Evolutionary conservation across 2,329 filamentous ascomycete species (phyloP).

Genomic region (Colletotrichum somersetense): DNA sequence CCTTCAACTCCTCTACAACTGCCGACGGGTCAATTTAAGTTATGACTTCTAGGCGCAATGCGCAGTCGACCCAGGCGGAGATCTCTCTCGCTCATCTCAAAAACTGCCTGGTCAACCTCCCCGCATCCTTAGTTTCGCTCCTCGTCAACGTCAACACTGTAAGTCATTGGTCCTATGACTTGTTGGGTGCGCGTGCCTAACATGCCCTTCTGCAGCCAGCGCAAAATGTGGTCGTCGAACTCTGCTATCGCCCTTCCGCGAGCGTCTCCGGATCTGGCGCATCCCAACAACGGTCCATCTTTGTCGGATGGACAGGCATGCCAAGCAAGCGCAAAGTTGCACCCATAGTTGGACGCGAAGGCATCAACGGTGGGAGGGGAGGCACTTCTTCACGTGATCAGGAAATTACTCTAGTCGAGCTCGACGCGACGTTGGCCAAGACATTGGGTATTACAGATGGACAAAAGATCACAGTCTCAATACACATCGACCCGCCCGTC

Average conservation of each 20-base stretch:
- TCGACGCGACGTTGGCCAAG: conserved; percentile 86
- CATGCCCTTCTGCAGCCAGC: conserved; percentile 69
- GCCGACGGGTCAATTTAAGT: conserved; percentile 23
- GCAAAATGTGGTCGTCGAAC: conserved; percentile 96
- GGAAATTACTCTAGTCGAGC: conserved; percentile 82
- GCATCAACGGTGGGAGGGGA: conserved; percentile 71
- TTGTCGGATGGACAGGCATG: conserved; percentile 97
- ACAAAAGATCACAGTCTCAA: conserved; percentile 76
- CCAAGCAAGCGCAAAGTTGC: conserved; percentile 87
- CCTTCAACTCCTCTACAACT: conserved; percentile 10
- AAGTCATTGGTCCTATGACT: conserved; percentile 53
- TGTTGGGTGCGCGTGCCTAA: background rate
- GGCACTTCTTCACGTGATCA: conserved; percentile 75
- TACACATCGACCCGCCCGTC: conserved; percentile 91
- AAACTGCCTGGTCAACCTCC: conserved; percentile 95
- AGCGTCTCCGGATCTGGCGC: conserved; percentile 59
- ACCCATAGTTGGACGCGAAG: conserved; percentile 80
- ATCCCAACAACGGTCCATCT: conserved; percentile 76
- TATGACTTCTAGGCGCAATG: conserved; percentile 66
- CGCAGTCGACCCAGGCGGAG: conserved; percentile 80
- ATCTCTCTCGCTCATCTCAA: conserved; percentile 88
- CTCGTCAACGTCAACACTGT: conserved; percentile 92
- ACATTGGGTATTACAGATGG: conserved; percentile 84
- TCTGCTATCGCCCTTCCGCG: conserved; percentile 75
- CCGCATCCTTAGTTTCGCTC: conserved; percentile 83